Base-by-base conservation (phyloP, 78 protist genomes). In the Neovahlkampfia damariscottae region DNA sequence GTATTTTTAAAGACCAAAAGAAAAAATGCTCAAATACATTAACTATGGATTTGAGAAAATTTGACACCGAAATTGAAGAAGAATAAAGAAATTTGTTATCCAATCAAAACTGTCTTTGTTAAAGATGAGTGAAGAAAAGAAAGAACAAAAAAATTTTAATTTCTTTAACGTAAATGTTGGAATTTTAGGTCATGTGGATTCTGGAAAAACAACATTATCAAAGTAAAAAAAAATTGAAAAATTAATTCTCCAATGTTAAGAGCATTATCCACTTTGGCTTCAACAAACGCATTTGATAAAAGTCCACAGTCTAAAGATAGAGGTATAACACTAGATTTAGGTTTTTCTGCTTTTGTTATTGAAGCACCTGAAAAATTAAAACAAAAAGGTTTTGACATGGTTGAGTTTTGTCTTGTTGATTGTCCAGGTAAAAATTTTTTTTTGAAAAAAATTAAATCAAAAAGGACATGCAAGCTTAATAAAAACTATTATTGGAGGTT, bases 381-480 rank as follows among this genome's bases (percentile, higher is more conserved):
- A n/a, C n/a, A n/a, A n/a, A n/a, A n/a, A n/a, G n/a, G n/a, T n/a
- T n/a, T n/a, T n/a, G 62, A 50, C 34, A n/a, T 50, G 19, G 62
- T 50, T 50, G 19, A 50, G 19, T 50, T 50, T 50, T n/a, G 19
- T 50, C 19, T 50, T n/a, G 19, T 50, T 50, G 19, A 50, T n/a
- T n/a, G 62, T 19, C 34, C 62, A 50, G 62, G 19, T 50, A 19
- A 19, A 19, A 50, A 19, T 50, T 19, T 19, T 19, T n/a, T n/a
- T n/a, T n/a, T n/a, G n/a, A n/a, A n/a, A n/a, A n/a, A n/a, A n/a
- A n/a, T n/a, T 41, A 68, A 8, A 8, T 27, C 8, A 68, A 72
- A 98, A 98, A 1, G 99, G 99, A 5, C 99, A 97, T 76, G 98
- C 99, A 7, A 89, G 96, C 4, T 89, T 97, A 19, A 96, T 97